These are phyloP conservation scores for Coemansia sp. DNA, from an alignment of 192 early-diverging fungal genomes.

Conservation along the genomic window DNA sequence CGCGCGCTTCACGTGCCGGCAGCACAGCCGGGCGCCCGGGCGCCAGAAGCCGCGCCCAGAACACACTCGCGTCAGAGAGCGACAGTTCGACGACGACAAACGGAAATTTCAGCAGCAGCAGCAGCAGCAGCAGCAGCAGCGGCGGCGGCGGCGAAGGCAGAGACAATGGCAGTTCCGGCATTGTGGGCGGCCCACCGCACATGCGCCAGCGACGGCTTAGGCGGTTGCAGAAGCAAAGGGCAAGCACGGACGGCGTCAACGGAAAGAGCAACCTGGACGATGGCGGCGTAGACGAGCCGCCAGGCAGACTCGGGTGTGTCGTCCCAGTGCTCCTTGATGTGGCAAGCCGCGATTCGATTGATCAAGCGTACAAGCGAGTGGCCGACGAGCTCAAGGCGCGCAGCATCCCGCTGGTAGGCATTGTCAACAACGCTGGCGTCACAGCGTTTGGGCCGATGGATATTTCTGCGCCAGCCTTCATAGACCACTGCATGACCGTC, in stretches of 20 bases:
- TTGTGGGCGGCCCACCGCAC: slow-evolving; percentile 3
- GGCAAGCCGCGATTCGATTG: slow-evolving; percentile 36
- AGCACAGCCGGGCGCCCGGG: not conserved
- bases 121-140: no score
- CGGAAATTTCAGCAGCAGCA: not conserved
- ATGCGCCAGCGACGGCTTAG: slow-evolving; percentile 23
- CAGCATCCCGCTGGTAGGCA: slow-evolving; percentile 45
- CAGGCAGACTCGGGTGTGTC: slow-evolving; percentile 18
- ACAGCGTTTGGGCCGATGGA: slow-evolving; percentile 56
- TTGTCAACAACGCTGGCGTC: slow-evolving; percentile 59
- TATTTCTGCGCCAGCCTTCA: slow-evolving; percentile 32
- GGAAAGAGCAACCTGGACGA: not conserved
- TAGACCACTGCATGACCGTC: slow-evolving; percentile 50
- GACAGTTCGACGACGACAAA: slow-evolving; percentile 3
- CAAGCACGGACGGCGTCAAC: not conserved
- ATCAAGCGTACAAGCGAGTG: slow-evolving; percentile 34
- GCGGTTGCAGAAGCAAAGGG: slow-evolving; percentile 15
- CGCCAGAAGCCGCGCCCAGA: not conserved
- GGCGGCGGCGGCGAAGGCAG: slow-evolving; percentile 10
- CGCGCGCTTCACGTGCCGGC: not conserved
- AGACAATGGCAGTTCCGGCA: not conserved
- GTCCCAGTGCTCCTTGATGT: slow-evolving; percentile 56
- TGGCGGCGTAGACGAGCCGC: no score
- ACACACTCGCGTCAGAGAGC: not conserved
- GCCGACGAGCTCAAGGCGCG: slow-evolving; percentile 33